phyloP scores from a whole-genome alignment of 805 yeast species.

The Ascoidea tarda region DNA sequence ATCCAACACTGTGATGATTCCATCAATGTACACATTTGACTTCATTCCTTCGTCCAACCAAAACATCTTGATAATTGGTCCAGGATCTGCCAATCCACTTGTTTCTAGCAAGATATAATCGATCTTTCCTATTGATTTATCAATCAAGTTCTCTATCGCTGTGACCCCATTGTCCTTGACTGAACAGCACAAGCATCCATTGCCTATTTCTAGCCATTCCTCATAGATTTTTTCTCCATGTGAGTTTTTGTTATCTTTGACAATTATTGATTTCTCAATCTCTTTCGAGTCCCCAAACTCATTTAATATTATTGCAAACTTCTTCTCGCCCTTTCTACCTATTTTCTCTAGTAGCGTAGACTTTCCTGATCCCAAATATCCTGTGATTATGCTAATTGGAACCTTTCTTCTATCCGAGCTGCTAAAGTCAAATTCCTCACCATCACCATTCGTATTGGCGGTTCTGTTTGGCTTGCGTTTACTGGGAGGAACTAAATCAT shows the following conservation, averaged over 20 bases:
- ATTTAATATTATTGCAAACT: slow-evolving; percentile 81
- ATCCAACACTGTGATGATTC: slow-evolving; percentile 82
- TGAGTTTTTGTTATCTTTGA: slow-evolving; percentile 31
- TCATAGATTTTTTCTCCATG: slow-evolving; percentile 40
- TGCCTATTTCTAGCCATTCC: slow-evolving; percentile 94
- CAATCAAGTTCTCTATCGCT: slow-evolving; percentile 82
- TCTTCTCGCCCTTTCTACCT: slow-evolving; percentile 53
- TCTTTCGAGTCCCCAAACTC: slow-evolving; percentile 87
- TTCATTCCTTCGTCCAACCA: slow-evolving; percentile 90
- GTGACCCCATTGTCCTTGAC: slow-evolving; percentile 90
- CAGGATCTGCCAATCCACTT: slow-evolving; percentile 95
- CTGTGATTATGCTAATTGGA: slow-evolving; percentile 89
- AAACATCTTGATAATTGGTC: slow-evolving; percentile 92
- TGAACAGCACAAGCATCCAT: slow-evolving; percentile 94
- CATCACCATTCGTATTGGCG: background rate
- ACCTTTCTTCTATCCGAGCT: slow-evolving; percentile 29
- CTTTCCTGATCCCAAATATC: slow-evolving; percentile 91
- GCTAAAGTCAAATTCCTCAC: background rate
- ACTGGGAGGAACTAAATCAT: slow-evolving; percentile 2
- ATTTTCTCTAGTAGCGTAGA: slow-evolving; percentile 70
- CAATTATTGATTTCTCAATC: slow-evolving; percentile 76
- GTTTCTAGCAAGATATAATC: slow-evolving; percentile 92
- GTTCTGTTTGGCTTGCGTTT: background rate
- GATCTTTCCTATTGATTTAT: slow-evolving; percentile 52
- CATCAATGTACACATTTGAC: slow-evolving; percentile 80